Evolutionary conservation across 768 basidiomycete genomes (phyloP).

Genomic region (Panellus pusillus): DNA sequence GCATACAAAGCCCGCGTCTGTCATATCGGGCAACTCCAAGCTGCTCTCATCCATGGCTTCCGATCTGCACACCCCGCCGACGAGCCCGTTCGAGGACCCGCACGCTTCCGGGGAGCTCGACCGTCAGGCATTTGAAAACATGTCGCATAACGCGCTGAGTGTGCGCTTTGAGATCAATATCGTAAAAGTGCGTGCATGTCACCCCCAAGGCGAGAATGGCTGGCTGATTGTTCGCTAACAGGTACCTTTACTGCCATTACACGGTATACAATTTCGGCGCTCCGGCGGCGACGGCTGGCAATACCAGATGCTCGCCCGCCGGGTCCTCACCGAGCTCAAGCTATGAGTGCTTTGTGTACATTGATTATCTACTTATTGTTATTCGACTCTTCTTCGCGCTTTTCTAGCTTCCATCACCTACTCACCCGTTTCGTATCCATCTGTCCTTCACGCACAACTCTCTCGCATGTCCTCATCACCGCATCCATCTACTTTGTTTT

Average conservation of each 20-base stretch:
- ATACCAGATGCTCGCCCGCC: conserved; percentile 92
- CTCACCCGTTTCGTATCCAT: not conserved
- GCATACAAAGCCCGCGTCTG: conserved; percentile 43
- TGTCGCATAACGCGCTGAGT: conserved; percentile 75
- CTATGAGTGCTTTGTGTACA: conserved; percentile 51
- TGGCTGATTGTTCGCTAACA: conserved; percentile 29
- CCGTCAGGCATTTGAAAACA: conserved; percentile 66
- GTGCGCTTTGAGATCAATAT: conserved; percentile 97
- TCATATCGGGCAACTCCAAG: conserved; percentile 60
- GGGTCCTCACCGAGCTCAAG: conserved; percentile 86
- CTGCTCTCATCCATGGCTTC: conserved; percentile 75
- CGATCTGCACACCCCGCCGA: conserved; percentile 49
- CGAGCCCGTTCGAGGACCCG: conserved; percentile 37
- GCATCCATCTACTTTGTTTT: too few relatives aligned
- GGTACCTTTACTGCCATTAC: conserved; percentile 93
- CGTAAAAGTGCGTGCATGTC: conserved; percentile 72
- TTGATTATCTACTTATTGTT: not conserved
- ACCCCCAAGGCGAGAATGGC: too few relatives aligned
- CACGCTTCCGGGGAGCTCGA: conserved; percentile 68
- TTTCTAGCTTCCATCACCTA: not conserved
- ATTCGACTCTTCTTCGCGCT: not conserved
- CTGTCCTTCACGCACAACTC: not conserved
- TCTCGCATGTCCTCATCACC: too few relatives aligned
- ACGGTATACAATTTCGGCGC: conserved; percentile 94
- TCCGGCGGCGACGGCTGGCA: conserved; percentile 93